These are phyloP conservation scores for Hemileccinum rubropunctum DNA, from an alignment of 768 basidiomycete genomes.

Conservation along the genomic window DNA sequence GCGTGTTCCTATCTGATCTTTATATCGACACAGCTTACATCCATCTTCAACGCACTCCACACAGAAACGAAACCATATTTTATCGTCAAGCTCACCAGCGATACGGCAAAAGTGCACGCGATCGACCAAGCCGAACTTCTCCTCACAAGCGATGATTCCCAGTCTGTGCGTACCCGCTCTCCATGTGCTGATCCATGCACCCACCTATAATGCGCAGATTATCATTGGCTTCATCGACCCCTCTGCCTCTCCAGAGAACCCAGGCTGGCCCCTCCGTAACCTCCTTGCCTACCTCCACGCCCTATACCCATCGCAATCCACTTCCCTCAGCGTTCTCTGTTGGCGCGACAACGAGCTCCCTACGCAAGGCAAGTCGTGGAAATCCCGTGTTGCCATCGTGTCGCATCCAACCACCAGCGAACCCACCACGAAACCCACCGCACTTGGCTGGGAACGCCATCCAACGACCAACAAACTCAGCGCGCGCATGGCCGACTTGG, in stretches of 20 bases:
- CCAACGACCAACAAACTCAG: constrained; percentile 75
- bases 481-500: constrained; percentile 85
- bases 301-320: constrained; percentile 48
- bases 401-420: constrained; percentile 17
- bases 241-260: constrained; percentile 68
- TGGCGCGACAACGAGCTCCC: constrained; percentile 70
- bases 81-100: constrained; percentile 46
- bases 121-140: constrained; percentile 60
- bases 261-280: constrained; percentile 94
- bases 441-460: constrained; percentile 97
- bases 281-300: constrained; percentile 78
- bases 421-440: constrained; percentile 43
- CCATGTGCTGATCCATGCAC: constrained; percentile 7
- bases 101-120: constrained; percentile 41
- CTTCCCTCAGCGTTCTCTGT: constrained; percentile 62
- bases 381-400: constrained; percentile 61
- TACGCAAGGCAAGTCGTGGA: constrained; percentile 43
- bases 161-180: constrained; percentile 37
- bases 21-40: constrained; percentile 40
- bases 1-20: not conserved
- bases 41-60: constrained; percentile 51
- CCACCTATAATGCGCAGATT: constrained; percentile 29
- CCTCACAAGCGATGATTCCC: constrained; percentile 44
- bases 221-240: constrained; percentile 78
- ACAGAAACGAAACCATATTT: constrained; percentile 53